phyloP scores from a whole-genome alignment of 140 eudicot genomes.

The Oenanthe javanica region DNA sequence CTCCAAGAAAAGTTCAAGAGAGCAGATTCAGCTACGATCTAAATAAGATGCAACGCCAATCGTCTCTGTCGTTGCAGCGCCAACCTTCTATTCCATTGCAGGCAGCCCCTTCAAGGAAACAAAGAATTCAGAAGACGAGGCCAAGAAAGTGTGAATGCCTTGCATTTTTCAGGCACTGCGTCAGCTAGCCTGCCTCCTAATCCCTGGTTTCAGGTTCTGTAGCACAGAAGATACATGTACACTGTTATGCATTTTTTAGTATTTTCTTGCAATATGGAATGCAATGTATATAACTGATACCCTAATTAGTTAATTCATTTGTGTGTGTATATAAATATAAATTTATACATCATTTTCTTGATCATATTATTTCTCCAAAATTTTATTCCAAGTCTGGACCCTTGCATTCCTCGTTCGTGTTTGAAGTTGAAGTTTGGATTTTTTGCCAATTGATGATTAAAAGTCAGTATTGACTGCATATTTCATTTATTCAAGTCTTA shows the following conservation, averaged over 20 bases:
- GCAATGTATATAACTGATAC: constrained; percentile 1
- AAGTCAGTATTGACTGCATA: background rate
- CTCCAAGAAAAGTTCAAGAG: background rate
- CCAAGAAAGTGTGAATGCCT: constrained; percentile 10
- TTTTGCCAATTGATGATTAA: background rate
- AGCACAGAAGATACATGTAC: background rate
- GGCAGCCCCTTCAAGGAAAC: background rate
- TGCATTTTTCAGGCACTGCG: constrained; percentile 29
- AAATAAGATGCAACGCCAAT: background rate
- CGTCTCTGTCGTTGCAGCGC: background rate
- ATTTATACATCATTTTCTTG: too few relatives aligned
- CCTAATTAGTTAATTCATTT: background rate
- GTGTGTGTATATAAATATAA: background rate
- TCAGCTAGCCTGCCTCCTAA: constrained; percentile 15
- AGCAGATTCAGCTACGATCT: constrained; percentile 1
- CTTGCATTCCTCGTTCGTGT: background rate
- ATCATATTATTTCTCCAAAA: background rate
- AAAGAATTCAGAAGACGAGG: constrained; percentile 11
- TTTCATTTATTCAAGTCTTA: constrained; percentile 8
- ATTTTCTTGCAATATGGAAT: background rate
- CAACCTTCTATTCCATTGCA: constrained; percentile 2
- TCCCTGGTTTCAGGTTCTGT: background rate
- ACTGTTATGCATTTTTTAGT: background rate
- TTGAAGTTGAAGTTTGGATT: background rate
- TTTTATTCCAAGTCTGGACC: background rate